Evolutionary conservation across 2,329 filamentous ascomycete species (phyloP), one percentile per base, ranked within the genome.

Genomic region (Phialocephala subalpina): DNA sequence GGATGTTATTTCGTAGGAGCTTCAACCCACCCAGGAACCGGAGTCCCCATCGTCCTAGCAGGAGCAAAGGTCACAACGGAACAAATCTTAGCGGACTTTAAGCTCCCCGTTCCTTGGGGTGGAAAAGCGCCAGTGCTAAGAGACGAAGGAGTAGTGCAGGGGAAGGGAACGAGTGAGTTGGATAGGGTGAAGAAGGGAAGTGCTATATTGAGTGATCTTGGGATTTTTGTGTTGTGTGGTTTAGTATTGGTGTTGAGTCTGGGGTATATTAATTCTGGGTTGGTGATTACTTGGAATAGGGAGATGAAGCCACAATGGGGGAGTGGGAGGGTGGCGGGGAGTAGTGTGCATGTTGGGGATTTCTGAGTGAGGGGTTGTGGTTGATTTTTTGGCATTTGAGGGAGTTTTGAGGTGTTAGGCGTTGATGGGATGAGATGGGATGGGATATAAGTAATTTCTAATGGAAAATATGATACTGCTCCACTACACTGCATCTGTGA

Each of bases 1-100:
- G 81, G 80, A 5, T 77, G 89, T 27, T 92, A 92, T 74, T 93
- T 93, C 73, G 91, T 93, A 0, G 91, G 91, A 38, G 91, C 91
- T 1, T 90, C 87, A 73, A 91, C 90, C 22, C 91, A 94, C 79
- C 91, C 91, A 0, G 91, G 91, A 1, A 93, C 91, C 0, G 91
- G 91, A 0, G 91, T 93, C 22, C 91, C 91, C 2, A 91, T 93
- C 63, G 88, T 90, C 29, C 79, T 93, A 11, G 90, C 90, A 0
- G 90, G 91, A 0, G 87, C 88, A 9, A 90, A 88, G 76, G 82
- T 93, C 62, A 85, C 86, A 0, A 80, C 78, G 9, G 83, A 84
- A 71, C 83, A 87, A 75, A 80, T 88, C 5, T 70, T 86, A 14
- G 74, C 76, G 6, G 74, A 75, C 42, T 35, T 64, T 2, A 61